phyloP scores from a whole-genome alignment of 345 rosid genomes.

The Garcia nutans region DNA sequence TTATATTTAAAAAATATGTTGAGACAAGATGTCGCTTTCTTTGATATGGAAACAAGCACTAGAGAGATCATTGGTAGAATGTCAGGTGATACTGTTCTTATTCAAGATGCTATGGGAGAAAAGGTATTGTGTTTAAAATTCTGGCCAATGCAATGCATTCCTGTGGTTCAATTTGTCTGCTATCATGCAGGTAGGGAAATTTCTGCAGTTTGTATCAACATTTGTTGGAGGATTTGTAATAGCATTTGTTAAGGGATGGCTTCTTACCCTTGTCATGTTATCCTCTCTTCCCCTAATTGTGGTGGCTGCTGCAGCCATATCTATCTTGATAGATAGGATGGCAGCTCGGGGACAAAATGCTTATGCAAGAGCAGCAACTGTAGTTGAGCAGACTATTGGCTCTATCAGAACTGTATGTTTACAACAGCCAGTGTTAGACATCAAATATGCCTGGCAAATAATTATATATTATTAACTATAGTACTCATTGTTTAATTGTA shows the following conservation, averaged over 20 bases:
- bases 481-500: background rate
- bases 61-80: slow-evolving; percentile 91
- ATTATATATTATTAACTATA: background rate
- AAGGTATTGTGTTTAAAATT: slow-evolving; percentile 46
- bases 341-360: slow-evolving; percentile 66
- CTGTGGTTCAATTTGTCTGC: background rate
- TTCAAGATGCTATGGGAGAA: slow-evolving; percentile 97
- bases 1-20: slow-evolving; percentile 69
- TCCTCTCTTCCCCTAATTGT: slow-evolving; percentile 64
- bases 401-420: slow-evolving; percentile 70
- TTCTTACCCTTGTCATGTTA: slow-evolving; percentile 68
- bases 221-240: slow-evolving; percentile 70
- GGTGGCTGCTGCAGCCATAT: slow-evolving; percentile 51
- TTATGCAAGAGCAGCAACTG: slow-evolving; percentile 67
- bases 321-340: slow-evolving; percentile 46
- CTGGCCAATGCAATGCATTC: background rate
- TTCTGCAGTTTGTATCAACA: slow-evolving; percentile 57
- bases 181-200: slow-evolving; percentile 68
- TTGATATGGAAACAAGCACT: slow-evolving; percentile 71
- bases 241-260: slow-evolving; percentile 79
- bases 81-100: slow-evolving; percentile 94
- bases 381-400: slow-evolving; percentile 76
- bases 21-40: slow-evolving; percentile 81
- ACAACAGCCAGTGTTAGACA: background rate
- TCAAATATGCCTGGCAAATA: background rate